These are phyloP conservation scores for Xylaria scruposa DNA, from an alignment of 495 filamentous ascomycete genomes.

Conservation along the genomic window DNA sequence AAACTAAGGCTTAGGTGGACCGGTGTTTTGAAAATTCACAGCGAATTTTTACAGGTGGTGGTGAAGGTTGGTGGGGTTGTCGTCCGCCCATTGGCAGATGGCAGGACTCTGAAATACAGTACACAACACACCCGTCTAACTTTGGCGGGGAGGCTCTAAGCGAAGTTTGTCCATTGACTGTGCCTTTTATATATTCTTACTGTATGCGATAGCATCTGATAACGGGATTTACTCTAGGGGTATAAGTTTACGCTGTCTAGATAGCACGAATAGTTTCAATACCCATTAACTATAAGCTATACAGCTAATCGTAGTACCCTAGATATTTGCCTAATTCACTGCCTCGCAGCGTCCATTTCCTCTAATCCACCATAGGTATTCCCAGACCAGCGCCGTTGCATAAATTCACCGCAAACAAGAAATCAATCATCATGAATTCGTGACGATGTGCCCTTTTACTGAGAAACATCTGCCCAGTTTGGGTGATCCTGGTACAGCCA, in stretches of 20 bases:
- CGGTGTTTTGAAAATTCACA: conserved; percentile 41
- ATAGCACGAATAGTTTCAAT: not conserved
- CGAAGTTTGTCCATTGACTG: not conserved
- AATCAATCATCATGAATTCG: conserved; percentile 13
- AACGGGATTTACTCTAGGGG: not conserved
- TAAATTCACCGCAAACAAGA: not conserved
- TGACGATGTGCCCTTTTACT: not conserved
- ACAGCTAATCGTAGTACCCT: not conserved
- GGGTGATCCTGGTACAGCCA: conserved; percentile 59
- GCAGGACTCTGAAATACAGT: not conserved
- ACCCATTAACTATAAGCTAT: not conserved
- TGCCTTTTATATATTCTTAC: not conserved
- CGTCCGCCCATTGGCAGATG: conserved; percentile 25
- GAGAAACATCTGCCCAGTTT: conserved; percentile 48
- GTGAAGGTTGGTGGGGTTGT: conserved; percentile 39
- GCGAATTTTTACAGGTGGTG: conserved; percentile 45
- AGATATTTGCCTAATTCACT: not conserved
- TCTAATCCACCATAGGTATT: not conserved
- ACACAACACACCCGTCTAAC: not conserved
- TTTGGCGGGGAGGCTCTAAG: not conserved
- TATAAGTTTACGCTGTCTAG: not conserved
- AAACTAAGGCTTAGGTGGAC: conserved; percentile 27
- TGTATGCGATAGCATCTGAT: not conserved
- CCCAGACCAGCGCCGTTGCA: not conserved
- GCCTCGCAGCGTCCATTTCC: not conserved